Conservation (phyloP, 129 eudicot genomes). For the Saussurea involucrata region DNA sequence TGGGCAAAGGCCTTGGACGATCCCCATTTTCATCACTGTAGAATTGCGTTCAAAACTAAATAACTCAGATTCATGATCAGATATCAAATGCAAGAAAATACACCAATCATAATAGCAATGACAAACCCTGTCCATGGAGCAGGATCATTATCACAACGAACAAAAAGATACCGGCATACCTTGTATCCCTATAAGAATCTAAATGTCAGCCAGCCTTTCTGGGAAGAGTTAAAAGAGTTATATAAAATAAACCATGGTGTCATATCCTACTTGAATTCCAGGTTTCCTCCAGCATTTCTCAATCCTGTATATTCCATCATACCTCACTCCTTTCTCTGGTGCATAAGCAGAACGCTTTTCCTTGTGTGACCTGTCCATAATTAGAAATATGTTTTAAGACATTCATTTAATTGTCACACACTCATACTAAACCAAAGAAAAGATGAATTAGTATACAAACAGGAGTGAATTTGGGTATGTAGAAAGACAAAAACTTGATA, state of each 20-base stretch:
- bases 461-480: background rate
- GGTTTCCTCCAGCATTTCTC: slow-evolving; percentile 80
- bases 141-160: slow-evolving; percentile 89
- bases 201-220: background rate
- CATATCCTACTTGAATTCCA: slow-evolving; percentile 52
- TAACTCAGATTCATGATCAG: no score
- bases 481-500: background rate
- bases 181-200: slow-evolving; percentile 40
- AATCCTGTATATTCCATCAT: slow-evolving; percentile 79
- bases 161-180: slow-evolving; percentile 79
- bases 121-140: no score
- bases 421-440: background rate
- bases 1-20: no score
- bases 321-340: slow-evolving; percentile 73
- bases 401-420: background rate
- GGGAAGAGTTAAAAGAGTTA: background rate
- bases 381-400: background rate
- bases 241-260: no score
- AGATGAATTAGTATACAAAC: background rate
- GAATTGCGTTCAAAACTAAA: no score
- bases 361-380: slow-evolving; percentile 62
- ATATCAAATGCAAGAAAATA: no score
- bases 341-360: slow-evolving; percentile 97
- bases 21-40: no score
- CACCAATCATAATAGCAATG: no score